These are phyloP conservation scores for Colletotrichum scovillei DNA, from an alignment of 2,329 filamentous ascomycete genomes.

Conservation along the genomic window DNA sequence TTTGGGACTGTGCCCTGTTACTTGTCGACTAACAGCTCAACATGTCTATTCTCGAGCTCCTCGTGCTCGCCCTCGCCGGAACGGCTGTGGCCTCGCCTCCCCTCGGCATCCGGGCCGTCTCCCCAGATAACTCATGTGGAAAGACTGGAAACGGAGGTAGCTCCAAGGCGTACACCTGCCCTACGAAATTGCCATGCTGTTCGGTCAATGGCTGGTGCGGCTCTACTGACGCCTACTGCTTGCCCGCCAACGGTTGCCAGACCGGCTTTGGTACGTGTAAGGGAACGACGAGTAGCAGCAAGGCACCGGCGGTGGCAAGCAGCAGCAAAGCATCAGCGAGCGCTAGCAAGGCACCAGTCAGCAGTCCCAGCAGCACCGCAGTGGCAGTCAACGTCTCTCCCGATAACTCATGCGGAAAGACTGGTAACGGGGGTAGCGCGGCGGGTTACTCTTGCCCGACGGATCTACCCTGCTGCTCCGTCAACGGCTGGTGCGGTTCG, in stretches of 20 bases:
- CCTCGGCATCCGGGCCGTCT: constrained; percentile 4
- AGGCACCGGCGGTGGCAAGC: neutral
- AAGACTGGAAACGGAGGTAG: constrained; percentile 26
- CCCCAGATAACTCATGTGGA: constrained; percentile 31
- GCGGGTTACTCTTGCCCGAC: constrained; percentile 20
- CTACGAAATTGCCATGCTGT: constrained; percentile 39
- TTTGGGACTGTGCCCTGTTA: neutral
- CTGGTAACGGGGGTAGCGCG: constrained; percentile 24
- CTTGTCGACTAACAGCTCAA: neutral
- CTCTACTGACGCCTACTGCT: constrained; percentile 49
- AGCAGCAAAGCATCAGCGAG: neutral
- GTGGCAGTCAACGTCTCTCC: constrained; percentile 3
- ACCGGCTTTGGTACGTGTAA: constrained; percentile 41
- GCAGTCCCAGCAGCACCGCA: too few species aligned
- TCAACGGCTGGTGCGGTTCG: constrained; percentile 49
- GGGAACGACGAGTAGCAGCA: neutral
- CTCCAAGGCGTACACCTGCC: constrained; percentile 20
- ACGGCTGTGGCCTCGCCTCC: constrained; percentile 12
- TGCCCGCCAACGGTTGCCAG: constrained; percentile 49
- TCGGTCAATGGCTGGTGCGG: constrained; percentile 49
- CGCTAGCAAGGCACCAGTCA: neutral
- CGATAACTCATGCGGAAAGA: constrained; percentile 28
- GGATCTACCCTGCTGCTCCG: constrained; percentile 41
- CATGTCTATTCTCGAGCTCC: constrained; percentile 10
- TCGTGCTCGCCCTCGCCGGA: constrained; percentile 4